Conservation (phyloP, 495 filamentous ascomycete species). For the Penicillium steckii region DNA sequence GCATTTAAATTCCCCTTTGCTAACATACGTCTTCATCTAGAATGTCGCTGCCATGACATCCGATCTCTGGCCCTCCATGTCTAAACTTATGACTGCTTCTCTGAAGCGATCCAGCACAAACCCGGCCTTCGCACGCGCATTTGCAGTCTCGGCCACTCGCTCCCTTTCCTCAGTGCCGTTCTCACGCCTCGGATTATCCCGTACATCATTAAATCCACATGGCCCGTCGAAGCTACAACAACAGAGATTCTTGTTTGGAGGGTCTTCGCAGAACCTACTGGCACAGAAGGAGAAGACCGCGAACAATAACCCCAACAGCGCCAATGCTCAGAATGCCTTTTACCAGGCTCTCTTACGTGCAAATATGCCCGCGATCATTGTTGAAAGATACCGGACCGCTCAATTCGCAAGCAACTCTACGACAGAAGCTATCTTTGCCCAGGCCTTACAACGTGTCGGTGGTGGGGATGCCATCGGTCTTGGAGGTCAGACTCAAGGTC, state of each 20-base stretch:
- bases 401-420: conserved; percentile 75
- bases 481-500: conserved; percentile 34
- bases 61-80: conserved; percentile 47
- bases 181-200: conserved; percentile 25
- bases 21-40: conserved; percentile 25
- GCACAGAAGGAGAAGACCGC: conserved; percentile 81
- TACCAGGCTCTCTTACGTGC: conserved; percentile 88
- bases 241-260: conserved; percentile 54
- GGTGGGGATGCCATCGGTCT: conserved; percentile 46
- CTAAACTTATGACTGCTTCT: conserved; percentile 35
- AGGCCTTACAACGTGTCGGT: conserved; percentile 68
- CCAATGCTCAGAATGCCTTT: conserved; percentile 85
- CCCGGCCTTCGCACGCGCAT: conserved; percentile 12
- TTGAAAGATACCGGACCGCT: conserved; percentile 83
- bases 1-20: conserved; percentile 1
- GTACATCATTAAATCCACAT: conserved; percentile 17
- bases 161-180: conserved; percentile 38
- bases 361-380: conserved; percentile 87
- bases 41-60: conserved; percentile 37
- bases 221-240: conserved; percentile 33
- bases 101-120: conserved; percentile 30
- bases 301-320: conserved; percentile 84
- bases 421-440: conserved; percentile 70
- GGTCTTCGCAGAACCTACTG: conserved; percentile 56
- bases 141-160: conserved; percentile 24